Base-by-base conservation (phyloP, 2,329 filamentous ascomycete genomes). In the Arthroderma uncinatum region DNA sequence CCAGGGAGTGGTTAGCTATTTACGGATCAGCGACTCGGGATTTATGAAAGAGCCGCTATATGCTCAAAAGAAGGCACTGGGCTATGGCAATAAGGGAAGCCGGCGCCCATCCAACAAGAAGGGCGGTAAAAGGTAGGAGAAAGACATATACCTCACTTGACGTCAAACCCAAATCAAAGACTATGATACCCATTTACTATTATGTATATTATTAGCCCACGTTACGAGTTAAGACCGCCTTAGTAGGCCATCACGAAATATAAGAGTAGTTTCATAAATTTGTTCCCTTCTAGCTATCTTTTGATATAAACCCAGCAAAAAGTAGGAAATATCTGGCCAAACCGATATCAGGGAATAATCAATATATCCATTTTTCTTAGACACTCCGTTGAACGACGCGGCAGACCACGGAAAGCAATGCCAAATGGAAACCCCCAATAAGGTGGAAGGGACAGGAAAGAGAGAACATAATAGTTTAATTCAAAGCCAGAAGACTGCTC, bases 1-100 rank as follows among this genome's bases (percentile, higher is more conserved):
- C 68, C 82, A 89, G 61, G 93, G 93, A 0, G 79, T 97, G 21
- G 86, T 91, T 48, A 97, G 92, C 69, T 97, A 92, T 68, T 77
- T 96, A 65, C 78, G 87, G 23, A 79, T 96, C 58, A 83, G 81
- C 1, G 90, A 97, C 74, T 84, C 83, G 9, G 85, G 84, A 0
- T 96, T 96, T 71, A 85, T 79, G 0, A 80, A 82, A 61, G 89
- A 95, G 70, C 82, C 74, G 69, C 66, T 95, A 37, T 89, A 83
- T 65, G 82, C 84, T 66, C 62, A 66, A 25, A 66, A 65, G 52
- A 64, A 63, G 48, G 57, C 59, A 16, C 60, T 64, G 9, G 61
- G 60, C n/a, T 67, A 68, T 0, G 62, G 62, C 6, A 73, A 73
- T 54, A 62, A 62, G 36, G 61, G 57, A 16, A 59, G 59, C 16